Evolutionary conservation across 1,139 yeast genomes (phyloP).

Genomic region (Sugiyamaella castrensis): DNA sequence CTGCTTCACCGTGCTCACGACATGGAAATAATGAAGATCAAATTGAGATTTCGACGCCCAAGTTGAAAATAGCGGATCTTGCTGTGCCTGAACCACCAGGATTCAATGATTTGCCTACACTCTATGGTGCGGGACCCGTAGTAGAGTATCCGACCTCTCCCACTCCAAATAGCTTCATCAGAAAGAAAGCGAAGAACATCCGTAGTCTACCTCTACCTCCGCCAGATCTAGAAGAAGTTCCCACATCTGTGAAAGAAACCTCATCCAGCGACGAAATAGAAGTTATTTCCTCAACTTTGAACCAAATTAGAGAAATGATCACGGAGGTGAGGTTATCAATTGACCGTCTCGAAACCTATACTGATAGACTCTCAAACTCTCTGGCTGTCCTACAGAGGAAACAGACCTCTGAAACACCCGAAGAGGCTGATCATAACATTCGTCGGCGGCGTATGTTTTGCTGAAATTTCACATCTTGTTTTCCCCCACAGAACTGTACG

Average conservation of each 20-base stretch:
- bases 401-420: background rate
- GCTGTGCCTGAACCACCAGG: constrained; percentile 14
- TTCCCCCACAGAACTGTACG: no score
- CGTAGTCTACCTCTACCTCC: no score
- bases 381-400: background rate
- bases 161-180: constrained; percentile 8
- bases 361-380: background rate
- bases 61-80: no score
- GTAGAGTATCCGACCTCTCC: constrained; percentile 22
- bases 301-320: no score
- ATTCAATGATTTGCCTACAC: constrained; percentile 14
- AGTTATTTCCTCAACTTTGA: no score
- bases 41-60: no score
- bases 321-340: no score
- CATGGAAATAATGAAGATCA: no score
- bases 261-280: no score
- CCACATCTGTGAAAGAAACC: background rate
- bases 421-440: background rate
- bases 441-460: background rate
- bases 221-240: background rate
- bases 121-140: constrained; percentile 21
- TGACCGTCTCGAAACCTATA: no score
- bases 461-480: no score
- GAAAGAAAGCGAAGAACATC: background rate
- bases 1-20: no score